These are phyloP conservation scores for Casuarina cunninghamiana DNA, from an alignment of 306 rosid species.

Conservation along the genomic window DNA sequence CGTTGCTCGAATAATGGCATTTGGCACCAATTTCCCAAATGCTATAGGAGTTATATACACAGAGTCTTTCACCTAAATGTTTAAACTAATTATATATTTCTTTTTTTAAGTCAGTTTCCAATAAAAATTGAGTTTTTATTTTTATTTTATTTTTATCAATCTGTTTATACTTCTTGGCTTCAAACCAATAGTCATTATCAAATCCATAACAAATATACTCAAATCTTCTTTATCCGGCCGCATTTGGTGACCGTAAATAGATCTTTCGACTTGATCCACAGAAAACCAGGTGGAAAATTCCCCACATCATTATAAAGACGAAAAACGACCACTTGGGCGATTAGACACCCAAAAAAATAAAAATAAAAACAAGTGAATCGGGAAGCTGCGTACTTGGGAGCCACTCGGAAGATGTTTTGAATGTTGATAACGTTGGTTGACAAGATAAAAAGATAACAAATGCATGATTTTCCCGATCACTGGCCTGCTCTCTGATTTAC, in stretches of 20 bases:
- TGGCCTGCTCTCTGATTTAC: conserved; percentile 9
- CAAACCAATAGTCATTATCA: too few species aligned
- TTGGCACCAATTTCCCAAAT: too few species aligned
- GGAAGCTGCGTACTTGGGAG: neutral
- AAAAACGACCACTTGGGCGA: neutral
- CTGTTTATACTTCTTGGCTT: too few species aligned
- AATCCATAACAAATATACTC: too few species aligned
- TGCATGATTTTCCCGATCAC: neutral
- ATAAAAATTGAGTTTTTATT: too few species aligned
- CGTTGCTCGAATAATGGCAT: too few species aligned
- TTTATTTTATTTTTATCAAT: too few species aligned
- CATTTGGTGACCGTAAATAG: neutral
- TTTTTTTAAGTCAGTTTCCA: too few species aligned
- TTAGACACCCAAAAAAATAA: neutral
- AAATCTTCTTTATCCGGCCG: neutral
- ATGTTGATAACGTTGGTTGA: conserved; percentile 6
- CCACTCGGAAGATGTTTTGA: neutral
- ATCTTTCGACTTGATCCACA: neutral
- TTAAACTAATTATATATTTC: too few species aligned
- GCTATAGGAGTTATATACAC: too few species aligned
- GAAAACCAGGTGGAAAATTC: neutral
- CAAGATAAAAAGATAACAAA: neutral
- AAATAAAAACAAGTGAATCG: neutral
- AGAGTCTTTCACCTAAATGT: too few species aligned
- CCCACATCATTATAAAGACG: neutral